Base-by-base conservation (phyloP, 306 rosid genomes). In the Canavalia ensiformis region DNA sequence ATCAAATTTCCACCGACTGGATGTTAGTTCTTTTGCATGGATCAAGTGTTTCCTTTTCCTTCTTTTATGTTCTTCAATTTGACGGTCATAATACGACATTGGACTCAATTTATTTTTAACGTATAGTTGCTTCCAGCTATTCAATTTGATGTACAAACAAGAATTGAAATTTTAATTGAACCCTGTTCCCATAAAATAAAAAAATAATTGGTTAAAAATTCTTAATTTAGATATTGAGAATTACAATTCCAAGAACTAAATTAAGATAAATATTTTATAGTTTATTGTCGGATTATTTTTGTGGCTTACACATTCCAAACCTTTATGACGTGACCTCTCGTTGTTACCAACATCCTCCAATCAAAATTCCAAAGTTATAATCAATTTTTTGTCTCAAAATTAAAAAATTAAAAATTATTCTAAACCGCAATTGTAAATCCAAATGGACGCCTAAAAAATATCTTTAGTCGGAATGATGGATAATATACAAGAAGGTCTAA, bases 401-500 rank as follows among this genome's bases (percentile, higher is more conserved):
- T 60, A 31, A 55, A 55, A 25, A 1, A 29, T 29, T 57, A 29
- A 6, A 57, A 57, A 37, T 37, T 37, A 37, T 7, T 57, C 6
- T 56, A 56, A 57, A 57, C 35, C 13, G 3, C 65, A 8, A 30
- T 1, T 2, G 11, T 8, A 8, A 58, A 18, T 18, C 9, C 59
- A 18, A 18, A 54, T 6, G 31, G 1, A 29, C 59, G 1, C 62
- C 62, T 1, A 51, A 18, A 41, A 6, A 65, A 78, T 29, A 3
- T 41, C 31, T 63, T 6, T 5, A 65, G 37, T 6, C 18, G 18
- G 12, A 31, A 47, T 3, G 45, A 67, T 33, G 70, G 30, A 60
- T 34, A 35, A 39, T 25, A 44, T 6, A 55, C 39, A 54, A 13
- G 64, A 80, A 80, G 68, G 49, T 74, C 60, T 4, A 12, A 58